Evolutionary conservation across 257 asterid genomes (phyloP).

Genomic region (Solanum verrucosum): DNA sequence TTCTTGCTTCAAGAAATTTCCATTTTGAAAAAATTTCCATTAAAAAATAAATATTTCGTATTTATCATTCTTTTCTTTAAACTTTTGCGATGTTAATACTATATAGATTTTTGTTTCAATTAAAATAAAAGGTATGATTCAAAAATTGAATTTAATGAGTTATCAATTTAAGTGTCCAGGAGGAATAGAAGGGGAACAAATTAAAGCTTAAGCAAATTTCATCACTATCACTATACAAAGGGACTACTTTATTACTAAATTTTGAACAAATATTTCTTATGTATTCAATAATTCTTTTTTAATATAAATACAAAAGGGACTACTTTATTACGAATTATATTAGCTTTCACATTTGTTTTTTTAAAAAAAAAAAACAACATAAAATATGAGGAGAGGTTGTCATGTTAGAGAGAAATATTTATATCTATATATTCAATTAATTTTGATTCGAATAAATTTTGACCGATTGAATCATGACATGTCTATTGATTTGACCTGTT

Average conservation of each 20-base stretch:
- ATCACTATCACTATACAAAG: not conserved
- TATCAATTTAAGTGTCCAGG: not conserved
- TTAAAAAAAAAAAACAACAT: not conserved
- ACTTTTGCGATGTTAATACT: not conserved
- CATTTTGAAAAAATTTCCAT: rapidly evolving
- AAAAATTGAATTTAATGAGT: not conserved
- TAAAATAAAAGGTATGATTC: not conserved
- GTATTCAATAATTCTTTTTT: not conserved
- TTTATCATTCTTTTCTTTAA: not conserved
- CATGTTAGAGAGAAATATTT: not conserved
- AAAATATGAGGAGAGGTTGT: not conserved
- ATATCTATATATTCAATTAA: not conserved
- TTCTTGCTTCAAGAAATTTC: not conserved
- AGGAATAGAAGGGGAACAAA: not conserved
- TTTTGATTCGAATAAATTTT: too few relatives aligned
- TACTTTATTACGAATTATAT: too few relatives aligned
- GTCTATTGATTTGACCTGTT: too few relatives aligned
- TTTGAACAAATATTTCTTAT: not conserved
- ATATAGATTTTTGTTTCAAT: not conserved
- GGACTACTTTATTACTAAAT: not conserved
- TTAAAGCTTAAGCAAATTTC: not conserved
- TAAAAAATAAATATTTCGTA: not conserved
- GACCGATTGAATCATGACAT: too few relatives aligned
- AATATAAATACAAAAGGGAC: not conserved
- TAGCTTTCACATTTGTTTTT: too few relatives aligned